Evolutionary conservation across 1,139 yeast genomes (phyloP).

Genomic region (Protomyces arabidopsidicola): DNA sequence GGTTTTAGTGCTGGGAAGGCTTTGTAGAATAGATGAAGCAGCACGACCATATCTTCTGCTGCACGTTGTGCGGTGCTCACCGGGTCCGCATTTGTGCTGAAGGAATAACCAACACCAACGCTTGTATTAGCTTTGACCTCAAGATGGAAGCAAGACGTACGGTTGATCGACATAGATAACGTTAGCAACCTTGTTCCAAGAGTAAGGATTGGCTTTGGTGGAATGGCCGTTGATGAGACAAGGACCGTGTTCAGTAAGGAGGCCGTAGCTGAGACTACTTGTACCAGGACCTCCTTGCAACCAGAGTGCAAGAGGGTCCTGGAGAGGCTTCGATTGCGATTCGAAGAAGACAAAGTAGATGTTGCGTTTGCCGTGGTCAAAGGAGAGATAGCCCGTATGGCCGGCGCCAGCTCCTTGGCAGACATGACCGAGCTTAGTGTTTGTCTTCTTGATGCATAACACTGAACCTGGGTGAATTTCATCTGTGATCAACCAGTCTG

Average conservation of each 20-base stretch:
- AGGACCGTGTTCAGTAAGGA: constrained; percentile 87
- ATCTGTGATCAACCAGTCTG: no score
- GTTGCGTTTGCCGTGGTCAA: constrained; percentile 75
- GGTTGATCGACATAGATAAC: constrained; percentile 72
- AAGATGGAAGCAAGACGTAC: no score
- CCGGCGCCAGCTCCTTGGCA: constrained; percentile 15
- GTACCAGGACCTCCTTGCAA: constrained; percentile 76
- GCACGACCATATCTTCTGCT: constrained; percentile 41
- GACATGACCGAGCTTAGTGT: neutral
- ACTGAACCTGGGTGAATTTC: no score
- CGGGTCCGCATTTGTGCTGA: constrained; percentile 38
- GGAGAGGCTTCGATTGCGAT: constrained; percentile 79
- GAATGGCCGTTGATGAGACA: constrained; percentile 57
- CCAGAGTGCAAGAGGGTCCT: constrained; percentile 83
- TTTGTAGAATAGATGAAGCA: constrained; percentile 60
- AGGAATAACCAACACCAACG: constrained; percentile 85
- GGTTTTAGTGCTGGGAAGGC: constrained; percentile 56
- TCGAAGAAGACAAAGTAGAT: constrained; percentile 82
- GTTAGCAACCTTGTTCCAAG: constrained; percentile 17
- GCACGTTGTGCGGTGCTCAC: constrained; percentile 50
- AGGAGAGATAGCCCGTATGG: constrained; percentile 81
- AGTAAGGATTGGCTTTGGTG: constrained; percentile 52
- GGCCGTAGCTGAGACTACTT: constrained; percentile 92
- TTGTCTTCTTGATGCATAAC: neutral
- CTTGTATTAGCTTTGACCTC: no score